Base-by-base conservation (phyloP, 164 flowering plant species). In the Tetrastigma voinierianum region DNA sequence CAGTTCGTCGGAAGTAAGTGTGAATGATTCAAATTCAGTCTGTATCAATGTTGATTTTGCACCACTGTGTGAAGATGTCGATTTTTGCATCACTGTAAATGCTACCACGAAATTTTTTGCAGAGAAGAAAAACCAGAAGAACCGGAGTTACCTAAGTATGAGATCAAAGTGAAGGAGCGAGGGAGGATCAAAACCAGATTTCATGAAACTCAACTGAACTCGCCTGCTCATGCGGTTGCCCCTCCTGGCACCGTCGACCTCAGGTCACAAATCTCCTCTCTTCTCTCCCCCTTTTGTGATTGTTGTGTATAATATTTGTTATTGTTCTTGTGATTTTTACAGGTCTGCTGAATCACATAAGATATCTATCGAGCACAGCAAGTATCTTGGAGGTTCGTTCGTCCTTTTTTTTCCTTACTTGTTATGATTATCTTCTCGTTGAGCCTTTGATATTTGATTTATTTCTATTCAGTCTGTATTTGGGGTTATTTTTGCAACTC, bases 161-260 rank as follows among this genome's bases (percentile, higher is more conserved):
- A 97, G 62, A 97, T 92, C 79, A 80, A 97, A 53, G 98, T 97
- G 0, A 95, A 95, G 76, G 98, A 95, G 71, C 90, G 98, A 85
- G 98, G 71, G 98, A 95, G 68, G 97, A 95, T 72, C 92, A 87
- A 55, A 95, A 95, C 98, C 98, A 1, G 98, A 95, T 74, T 95
- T n/a, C n/a, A 95, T 69, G 97, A 95, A 61, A n/a, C n/a, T 81
- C 87, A 1, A 78, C 88, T 32, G 95, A 89, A 67, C 71, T 91
- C 65, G 95, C 91, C 2, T 75, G 92, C 92, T 72, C 98, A 91
- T 76, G 90, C 97, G 8, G 98, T 95, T 18, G 98, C 98, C 74
- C 98, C 98, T 63, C 98, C 98, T 43, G 97, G 98, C 9, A 66
- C 71, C 45, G 89, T 80, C 43, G 96, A 91, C 70, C 40, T 90